Percentiles rank a stretch among this genome's conserved stretches.
Evolutionary conservation across 2,329 filamentous ascomycete species (phyloP).

Genomic region (Alternaria angustiovoidea): DNA sequence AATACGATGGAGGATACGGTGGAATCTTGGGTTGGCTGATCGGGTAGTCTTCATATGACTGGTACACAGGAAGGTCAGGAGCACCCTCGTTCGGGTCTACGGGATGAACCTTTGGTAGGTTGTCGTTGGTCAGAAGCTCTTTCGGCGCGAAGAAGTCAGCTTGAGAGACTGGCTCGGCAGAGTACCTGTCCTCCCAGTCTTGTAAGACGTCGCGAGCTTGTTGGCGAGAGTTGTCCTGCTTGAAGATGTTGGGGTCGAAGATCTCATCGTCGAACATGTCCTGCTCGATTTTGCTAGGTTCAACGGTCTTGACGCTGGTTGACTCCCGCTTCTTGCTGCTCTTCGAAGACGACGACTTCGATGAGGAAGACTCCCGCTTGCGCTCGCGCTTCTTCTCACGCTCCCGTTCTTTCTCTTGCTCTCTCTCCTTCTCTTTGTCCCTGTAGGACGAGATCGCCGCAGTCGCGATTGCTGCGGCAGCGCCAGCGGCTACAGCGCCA

Average conservation of each 20-base stretch:
- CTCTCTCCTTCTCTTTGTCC: slow-evolving; percentile 27
- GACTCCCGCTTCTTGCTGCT: slow-evolving; percentile 36
- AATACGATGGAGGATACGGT: slow-evolving; percentile 50
- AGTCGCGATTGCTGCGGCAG: slow-evolving; percentile 42
- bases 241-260: slow-evolving; percentile 57
- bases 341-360: slow-evolving; percentile 17
- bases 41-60: slow-evolving; percentile 51
- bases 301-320: slow-evolving; percentile 46
- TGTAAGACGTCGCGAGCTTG: slow-evolving; percentile 53
- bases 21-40: slow-evolving; percentile 37
- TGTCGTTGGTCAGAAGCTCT: slow-evolving; percentile 52
- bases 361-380: slow-evolving; percentile 20
- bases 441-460: slow-evolving; percentile 43
- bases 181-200: slow-evolving; percentile 55
- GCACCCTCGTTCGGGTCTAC: slow-evolving; percentile 56
- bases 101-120: slow-evolving; percentile 44
- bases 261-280: slow-evolving; percentile 56
- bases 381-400: slow-evolving; percentile 17
- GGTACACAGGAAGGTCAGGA: slow-evolving; percentile 54
- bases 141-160: slow-evolving; percentile 59
- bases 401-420: slow-evolving; percentile 20
- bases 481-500: slow-evolving; percentile 45
- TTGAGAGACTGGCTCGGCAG: slow-evolving; percentile 49
- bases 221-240: slow-evolving; percentile 36
- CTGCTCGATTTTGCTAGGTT: slow-evolving; percentile 44